phyloP scores from a whole-genome alignment of 2,329 filamentous ascomycete genomes.

The Cladosporium sphaerospermum region DNA sequence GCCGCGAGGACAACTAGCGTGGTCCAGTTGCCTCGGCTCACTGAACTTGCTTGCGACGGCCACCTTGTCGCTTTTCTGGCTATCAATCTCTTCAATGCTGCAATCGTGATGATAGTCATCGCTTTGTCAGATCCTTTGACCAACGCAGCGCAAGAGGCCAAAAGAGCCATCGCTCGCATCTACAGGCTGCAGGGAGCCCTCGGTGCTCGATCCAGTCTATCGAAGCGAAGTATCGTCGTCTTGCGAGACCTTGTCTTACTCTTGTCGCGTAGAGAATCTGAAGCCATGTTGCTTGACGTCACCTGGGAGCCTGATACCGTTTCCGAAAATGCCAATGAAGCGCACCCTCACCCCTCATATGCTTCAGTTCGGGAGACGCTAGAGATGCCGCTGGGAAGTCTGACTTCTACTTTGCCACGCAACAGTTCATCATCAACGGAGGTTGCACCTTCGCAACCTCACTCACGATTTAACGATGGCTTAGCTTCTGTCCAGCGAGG shows the following conservation, averaged over 20 bases:
- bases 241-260: slow-evolving; percentile 19
- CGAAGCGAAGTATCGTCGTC: slow-evolving; percentile 30
- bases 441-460: background rate
- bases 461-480: background rate
- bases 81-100: slow-evolving; percentile 42
- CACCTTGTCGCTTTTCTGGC: slow-evolving; percentile 41
- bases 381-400: background rate
- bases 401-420: background rate
- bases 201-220: slow-evolving; percentile 30
- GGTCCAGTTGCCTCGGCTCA: slow-evolving; percentile 30
- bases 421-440: background rate
- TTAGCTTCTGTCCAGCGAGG: slow-evolving; percentile 11
- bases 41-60: slow-evolving; percentile 36
- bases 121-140: slow-evolving; percentile 40
- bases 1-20: slow-evolving; percentile 36
- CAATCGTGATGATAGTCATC: slow-evolving; percentile 38
- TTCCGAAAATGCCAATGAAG: background rate
- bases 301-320: background rate
- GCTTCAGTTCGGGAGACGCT: background rate
- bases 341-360: background rate
- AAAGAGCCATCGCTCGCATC: slow-evolving; percentile 39
- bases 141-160: slow-evolving; percentile 37
- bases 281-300: slow-evolving; percentile 7
- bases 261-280: slow-evolving; percentile 9
- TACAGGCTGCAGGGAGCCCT: slow-evolving; percentile 36